Percentiles rank a stretch among this genome's conserved stretches.
phyloP scores from a whole-genome alignment of 768 basidiomycete species.

The Panellus pusillus region DNA sequence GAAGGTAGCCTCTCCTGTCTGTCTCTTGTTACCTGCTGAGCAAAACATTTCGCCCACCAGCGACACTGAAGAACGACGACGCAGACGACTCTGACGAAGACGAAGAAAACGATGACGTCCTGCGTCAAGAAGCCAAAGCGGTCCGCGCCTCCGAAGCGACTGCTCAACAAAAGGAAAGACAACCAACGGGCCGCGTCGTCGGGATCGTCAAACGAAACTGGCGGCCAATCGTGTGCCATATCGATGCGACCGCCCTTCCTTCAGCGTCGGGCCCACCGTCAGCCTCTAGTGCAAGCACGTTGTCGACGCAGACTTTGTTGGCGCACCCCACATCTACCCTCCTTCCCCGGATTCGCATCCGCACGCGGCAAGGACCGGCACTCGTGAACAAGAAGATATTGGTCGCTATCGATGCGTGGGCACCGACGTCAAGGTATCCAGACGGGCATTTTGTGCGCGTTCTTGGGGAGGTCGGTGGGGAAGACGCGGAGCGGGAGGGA shows the following conservation, averaged over 20 bases:
- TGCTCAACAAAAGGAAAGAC: conserved; percentile 55
- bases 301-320: conserved; percentile 88
- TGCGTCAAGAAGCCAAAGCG: conserved; percentile 42
- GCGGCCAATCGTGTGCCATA: conserved; percentile 94
- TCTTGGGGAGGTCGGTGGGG: conserved; percentile 85
- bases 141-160: conserved; percentile 35
- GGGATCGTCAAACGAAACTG: conserved; percentile 95
- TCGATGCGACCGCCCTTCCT: conserved; percentile 86
- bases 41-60: conserved; percentile 35
- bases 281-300: conserved; percentile 59
- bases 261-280: conserved; percentile 41
- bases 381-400: conserved; percentile 94
- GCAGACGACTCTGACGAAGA: conserved; percentile 65
- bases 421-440: conserved; percentile 82
- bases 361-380: conserved; percentile 90
- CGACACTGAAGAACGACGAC: conserved; percentile 83
- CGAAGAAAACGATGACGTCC: conserved; percentile 40
- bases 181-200: conserved; percentile 90
- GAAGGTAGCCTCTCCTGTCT: conserved; percentile 55
- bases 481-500: conserved; percentile 96
- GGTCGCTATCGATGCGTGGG: conserved; percentile 94
- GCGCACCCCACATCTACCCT: conserved; percentile 90
- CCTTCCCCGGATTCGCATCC: conserved; percentile 89
- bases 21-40: conserved; percentile 2
- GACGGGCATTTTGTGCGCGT: conserved; percentile 97